These are phyloP conservation scores for Myriosclerotinia duriaeana DNA, from an alignment of 2,329 filamentous ascomycete species.

Conservation along the genomic window DNA sequence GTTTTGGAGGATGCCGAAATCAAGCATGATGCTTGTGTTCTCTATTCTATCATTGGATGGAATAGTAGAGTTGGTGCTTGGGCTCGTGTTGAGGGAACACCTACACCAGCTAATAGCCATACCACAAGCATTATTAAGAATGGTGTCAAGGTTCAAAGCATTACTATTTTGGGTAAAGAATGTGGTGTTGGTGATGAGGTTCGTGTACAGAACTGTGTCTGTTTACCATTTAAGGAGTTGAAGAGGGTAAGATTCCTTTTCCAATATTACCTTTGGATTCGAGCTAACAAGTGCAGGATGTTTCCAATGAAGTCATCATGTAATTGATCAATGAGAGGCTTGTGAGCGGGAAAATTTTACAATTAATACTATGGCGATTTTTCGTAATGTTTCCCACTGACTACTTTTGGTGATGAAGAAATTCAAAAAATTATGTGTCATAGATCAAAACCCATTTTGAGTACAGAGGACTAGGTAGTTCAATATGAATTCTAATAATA, in stretches of 20 bases:
- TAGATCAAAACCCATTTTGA: not conserved
- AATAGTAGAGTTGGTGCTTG: constrained; percentile 94
- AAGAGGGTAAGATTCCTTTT: constrained; percentile 70
- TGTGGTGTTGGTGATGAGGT: constrained; percentile 92
- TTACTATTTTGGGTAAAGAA: constrained; percentile 96
- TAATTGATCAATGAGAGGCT: constrained; percentile 46
- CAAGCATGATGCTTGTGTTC: constrained; percentile 92
- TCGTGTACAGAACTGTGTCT: constrained; percentile 95
- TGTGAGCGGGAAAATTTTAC: constrained; percentile 3
- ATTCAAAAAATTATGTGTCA: not conserved
- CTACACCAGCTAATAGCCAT: constrained; percentile 82
- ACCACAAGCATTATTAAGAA: constrained; percentile 96
- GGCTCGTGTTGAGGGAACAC: constrained; percentile 95
- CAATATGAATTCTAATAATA: not conserved
- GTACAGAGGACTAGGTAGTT: not conserved
- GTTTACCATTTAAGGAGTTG: constrained; percentile 95
- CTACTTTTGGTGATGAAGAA: not conserved
- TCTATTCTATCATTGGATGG: constrained; percentile 98
- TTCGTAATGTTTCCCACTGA: not conserved
- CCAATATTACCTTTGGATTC: constrained; percentile 4
- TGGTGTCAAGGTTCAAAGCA: constrained; percentile 96
- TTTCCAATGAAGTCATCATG: constrained; percentile 89
- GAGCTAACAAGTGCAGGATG: constrained; percentile 60
- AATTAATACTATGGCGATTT: constrained; percentile 14
- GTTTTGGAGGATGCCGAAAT: constrained; percentile 94